Conservation (phyloP, 1,139 yeast genomes). For the Suhomyces maxii region DNA sequence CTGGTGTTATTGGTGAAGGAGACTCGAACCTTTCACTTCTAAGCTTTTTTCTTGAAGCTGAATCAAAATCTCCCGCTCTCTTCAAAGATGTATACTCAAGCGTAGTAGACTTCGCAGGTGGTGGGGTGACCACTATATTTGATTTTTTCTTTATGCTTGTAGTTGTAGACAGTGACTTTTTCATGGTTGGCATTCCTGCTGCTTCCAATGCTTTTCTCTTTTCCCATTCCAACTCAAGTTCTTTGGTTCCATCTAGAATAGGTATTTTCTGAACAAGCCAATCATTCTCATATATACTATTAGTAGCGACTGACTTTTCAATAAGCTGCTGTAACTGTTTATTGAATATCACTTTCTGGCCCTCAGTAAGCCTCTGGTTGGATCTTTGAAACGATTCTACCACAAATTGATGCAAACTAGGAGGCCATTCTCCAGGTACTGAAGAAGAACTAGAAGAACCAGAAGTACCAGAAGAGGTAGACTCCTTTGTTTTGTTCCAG, state of each 20-base stretch:
- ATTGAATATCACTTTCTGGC: conserved; percentile 37
- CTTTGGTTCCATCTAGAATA: conserved; percentile 33
- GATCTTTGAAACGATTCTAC: conserved; percentile 43
- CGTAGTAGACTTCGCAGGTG: background rate
- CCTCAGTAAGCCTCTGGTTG: conserved; percentile 19
- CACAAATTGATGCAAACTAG: conserved; percentile 46
- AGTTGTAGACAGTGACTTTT: background rate
- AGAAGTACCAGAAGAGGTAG: too few relatives aligned
- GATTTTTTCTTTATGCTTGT: background rate
- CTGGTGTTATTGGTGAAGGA: conserved; percentile 1
- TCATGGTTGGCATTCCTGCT: background rate
- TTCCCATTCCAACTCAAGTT: conserved; percentile 16
- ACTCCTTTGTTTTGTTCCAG: background rate
- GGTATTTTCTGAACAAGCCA: conserved; percentile 65
- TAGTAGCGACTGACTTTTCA: conserved; percentile 48
- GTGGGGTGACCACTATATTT: too few relatives aligned
- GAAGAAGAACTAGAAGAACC: background rate
- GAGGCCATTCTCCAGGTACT: conserved; percentile 42
- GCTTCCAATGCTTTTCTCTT: conserved; percentile 8
- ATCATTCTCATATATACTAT: conserved; percentile 52
- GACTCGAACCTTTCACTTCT: conserved; percentile 56
- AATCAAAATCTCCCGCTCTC: conserved; percentile 23
- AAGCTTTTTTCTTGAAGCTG: conserved; percentile 42
- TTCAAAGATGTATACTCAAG: conserved; percentile 2
- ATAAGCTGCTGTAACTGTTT: conserved; percentile 48